Base-by-base conservation (phyloP, 2,329 filamentous ascomycete species). In the Chrysoporthe austroafricana region DNA sequence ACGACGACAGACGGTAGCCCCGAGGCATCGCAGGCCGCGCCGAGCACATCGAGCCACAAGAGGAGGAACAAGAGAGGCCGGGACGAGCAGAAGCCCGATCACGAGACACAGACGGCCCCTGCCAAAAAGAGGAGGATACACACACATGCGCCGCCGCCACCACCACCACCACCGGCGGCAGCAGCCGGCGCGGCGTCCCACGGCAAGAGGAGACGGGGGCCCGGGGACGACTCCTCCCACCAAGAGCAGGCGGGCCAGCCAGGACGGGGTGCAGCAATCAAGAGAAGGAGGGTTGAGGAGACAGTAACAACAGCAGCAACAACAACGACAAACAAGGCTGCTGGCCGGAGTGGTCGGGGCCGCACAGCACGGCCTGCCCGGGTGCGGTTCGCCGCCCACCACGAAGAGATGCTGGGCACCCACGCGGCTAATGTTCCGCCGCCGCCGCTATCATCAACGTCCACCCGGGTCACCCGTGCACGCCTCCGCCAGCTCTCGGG, bases 101-200 rank as follows among this genome's bases (percentile, higher is more conserved):
- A 26, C 26, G 26, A 26, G 26, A 26, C 26, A 26, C 26, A 26
- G 26, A 26, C 26, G 26, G 26, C 0, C 26, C 26, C 26, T 26
- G 26, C 36, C n/a, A 63, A 43, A 5, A 63, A 43, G 61, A 63
- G 61, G 48, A 63, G 26, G 39, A 63, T 26, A 26, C 26, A 56
- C 36, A 54, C 48, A 21, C 48, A 21, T 16, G 32, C 26, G 13
- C 52, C 11, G 46, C 46, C 46, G 61, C 13, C 36, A 21, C 34
- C 26, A 26, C 26, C 2, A 26, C 26, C 26, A 26, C 26, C 2
- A 26, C 26, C 2, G 2, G 2, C 26, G 26, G 26, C 26, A 2
- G 2, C 26, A 39, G 18, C 46, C 26, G 26, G 26, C 2, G 26
- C 26, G 26, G 26, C 26, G 4, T 63, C 48, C 34, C 13, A 18